A percentile compares a stretch with the other conserved stretches of the same genome.
Evolutionary conservation across 2,329 filamentous ascomycete species (phyloP).

Genomic region (Ophiosphaerella narmari): DNA sequence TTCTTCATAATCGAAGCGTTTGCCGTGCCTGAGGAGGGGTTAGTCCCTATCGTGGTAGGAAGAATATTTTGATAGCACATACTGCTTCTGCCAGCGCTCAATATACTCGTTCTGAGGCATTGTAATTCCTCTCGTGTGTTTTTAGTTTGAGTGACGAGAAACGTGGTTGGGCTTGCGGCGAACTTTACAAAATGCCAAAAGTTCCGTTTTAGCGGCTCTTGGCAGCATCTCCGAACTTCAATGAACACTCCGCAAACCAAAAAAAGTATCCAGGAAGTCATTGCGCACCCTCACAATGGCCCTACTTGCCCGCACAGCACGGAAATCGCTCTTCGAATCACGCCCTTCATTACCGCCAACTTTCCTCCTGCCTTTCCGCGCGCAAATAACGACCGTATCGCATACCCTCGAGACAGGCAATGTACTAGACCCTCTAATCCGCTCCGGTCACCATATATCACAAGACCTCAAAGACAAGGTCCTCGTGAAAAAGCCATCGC

Average conservation of each 20-base stretch:
- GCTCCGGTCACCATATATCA: slow-evolving; percentile 50
- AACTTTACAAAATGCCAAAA: slow-evolving; percentile 28
- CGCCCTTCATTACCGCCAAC: slow-evolving; percentile 57
- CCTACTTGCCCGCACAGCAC: slow-evolving; percentile 58
- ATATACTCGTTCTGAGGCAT: slow-evolving; percentile 81
- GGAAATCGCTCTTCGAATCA: slow-evolving; percentile 67
- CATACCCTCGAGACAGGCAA: slow-evolving; percentile 45
- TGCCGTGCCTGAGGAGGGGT: slow-evolving; percentile 32
- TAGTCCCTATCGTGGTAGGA: slow-evolving; percentile 8
- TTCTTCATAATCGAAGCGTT: slow-evolving; percentile 81
- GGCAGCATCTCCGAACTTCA: slow-evolving; percentile 19
- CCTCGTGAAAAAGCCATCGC: slow-evolving; percentile 16
- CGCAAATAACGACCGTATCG: slow-evolving; percentile 51
- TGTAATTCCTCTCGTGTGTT: slow-evolving; percentile 16
- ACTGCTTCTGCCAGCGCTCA: slow-evolving; percentile 74
- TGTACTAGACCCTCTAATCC: slow-evolving; percentile 51
- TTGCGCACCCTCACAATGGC: slow-evolving; percentile 32
- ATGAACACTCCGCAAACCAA: slow-evolving; percentile 18
- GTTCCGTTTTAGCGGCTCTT: slow-evolving; percentile 22
- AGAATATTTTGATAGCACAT: slow-evolving; percentile 35
- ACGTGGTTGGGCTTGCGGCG: slow-evolving; percentile 14
- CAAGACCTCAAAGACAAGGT: slow-evolving; percentile 29
- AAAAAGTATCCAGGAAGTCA: slow-evolving; percentile 15
- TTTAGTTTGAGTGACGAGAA: slow-evolving; percentile 9
- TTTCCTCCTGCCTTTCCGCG: slow-evolving; percentile 58